phyloP scores from a whole-genome alignment of 1,284 basidiomycete genomes.

The Melampsora larici-populina region DNA sequence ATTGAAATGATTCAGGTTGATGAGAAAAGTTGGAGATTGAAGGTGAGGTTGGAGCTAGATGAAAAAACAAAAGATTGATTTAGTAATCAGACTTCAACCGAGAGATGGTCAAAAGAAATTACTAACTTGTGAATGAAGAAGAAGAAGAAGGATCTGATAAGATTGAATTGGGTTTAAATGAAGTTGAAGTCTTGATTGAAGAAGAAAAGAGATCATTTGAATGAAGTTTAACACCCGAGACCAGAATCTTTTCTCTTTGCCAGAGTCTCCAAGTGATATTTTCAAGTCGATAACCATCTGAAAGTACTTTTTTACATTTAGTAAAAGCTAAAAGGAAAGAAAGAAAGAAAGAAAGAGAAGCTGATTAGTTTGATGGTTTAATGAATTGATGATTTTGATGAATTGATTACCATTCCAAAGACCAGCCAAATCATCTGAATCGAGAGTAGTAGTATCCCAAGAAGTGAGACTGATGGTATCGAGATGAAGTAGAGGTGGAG shows the following conservation, averaged over 20 bases:
- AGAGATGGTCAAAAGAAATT: background rate
- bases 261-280: constrained; percentile 38
- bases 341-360: background rate
- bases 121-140: background rate
- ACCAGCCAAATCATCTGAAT: background rate
- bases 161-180: background rate
- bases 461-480: background rate
- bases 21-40: background rate
- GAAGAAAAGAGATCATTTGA: background rate
- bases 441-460: background rate
- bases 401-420: background rate
- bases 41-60: background rate
- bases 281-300: constrained; percentile 25
- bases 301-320: constrained; percentile 5
- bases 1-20: background rate
- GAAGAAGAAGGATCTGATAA: too few relatives aligned
- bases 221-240: background rate
- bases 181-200: too few relatives aligned
- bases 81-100: background rate
- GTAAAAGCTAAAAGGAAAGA: constrained; percentile 20
- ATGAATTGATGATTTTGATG: background rate
- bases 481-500: background rate
- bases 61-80: background rate
- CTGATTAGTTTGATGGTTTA: background rate
- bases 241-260: constrained; percentile 14